Conservation (phyloP, 2,329 filamentous ascomycete species). For the Trichoderma sp. region DNA sequence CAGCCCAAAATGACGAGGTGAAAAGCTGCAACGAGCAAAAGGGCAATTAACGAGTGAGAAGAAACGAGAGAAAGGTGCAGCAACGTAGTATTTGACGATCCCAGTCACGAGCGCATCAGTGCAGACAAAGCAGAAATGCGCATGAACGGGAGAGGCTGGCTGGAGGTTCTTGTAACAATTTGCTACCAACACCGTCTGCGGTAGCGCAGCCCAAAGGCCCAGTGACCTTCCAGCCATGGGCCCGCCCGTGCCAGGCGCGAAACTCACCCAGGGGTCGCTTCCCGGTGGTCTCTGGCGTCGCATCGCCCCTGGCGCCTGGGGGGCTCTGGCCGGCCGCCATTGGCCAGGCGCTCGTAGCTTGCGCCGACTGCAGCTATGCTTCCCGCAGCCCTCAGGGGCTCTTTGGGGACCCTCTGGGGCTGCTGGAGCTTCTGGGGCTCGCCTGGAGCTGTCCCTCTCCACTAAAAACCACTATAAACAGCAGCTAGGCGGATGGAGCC, state of each 20-base stretch:
- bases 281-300: slow-evolving; percentile 2
- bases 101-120: neutral
- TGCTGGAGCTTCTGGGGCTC: neutral
- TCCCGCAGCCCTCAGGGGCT: slow-evolving; percentile 20
- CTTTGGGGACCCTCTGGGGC: neutral
- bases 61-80: neutral
- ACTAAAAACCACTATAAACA: neutral
- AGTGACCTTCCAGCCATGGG: slow-evolving; percentile 3
- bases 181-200: neutral
- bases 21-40: neutral
- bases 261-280: slow-evolving; percentile 12
- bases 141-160: neutral
- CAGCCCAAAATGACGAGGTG: neutral
- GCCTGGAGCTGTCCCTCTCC: slow-evolving; percentile 7
- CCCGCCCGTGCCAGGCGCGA: slow-evolving; percentile 16
- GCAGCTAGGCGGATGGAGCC: neutral
- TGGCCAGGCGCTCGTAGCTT: neutral
- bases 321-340: neutral
- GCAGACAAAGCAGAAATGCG: neutral
- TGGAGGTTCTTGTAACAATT: neutral
- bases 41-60: neutral
- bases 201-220: neutral
- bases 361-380: neutral
- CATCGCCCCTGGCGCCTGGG: slow-evolving; percentile 13
- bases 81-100: neutral